These are phyloP conservation scores for Alternaria viburni DNA, from an alignment of 2,329 filamentous ascomycete genomes.

Conservation along the genomic window DNA sequence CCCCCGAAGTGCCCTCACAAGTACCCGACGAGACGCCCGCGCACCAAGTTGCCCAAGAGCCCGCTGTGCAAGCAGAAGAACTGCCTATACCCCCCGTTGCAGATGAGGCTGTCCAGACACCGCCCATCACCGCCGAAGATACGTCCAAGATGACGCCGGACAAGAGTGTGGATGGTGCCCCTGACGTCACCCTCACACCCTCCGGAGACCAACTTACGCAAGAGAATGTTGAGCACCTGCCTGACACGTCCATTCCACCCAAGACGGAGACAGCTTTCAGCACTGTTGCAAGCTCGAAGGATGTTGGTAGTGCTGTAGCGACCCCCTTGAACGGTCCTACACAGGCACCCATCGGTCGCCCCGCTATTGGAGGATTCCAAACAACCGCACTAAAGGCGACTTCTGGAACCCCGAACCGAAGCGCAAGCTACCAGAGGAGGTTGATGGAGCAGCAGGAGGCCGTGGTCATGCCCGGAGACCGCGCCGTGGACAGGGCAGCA, in stretches of 20 bases:
- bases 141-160: conserved; percentile 40
- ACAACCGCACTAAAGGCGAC: conserved; percentile 84
- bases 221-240: conserved; percentile 89
- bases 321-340: conserved; percentile 64
- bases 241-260: conserved; percentile 77
- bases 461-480: conserved; percentile 97
- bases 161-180: conserved; percentile 56
- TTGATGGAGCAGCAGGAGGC: conserved; percentile 95
- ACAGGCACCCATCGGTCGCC: conserved; percentile 66
- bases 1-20: conserved; percentile 47
- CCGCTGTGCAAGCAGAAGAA: conserved; percentile 51
- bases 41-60: conserved; percentile 48
- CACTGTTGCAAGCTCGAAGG: conserved; percentile 85
- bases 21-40: conserved; percentile 46
- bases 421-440: conserved; percentile 81
- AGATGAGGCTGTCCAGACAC: conserved; percentile 46
- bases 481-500: conserved; percentile 88
- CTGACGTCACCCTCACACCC: conserved; percentile 63
- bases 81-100: conserved; percentile 44
- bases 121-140: conserved; percentile 35
- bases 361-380: conserved; percentile 74
- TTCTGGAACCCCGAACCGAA: conserved; percentile 63
- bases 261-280: conserved; percentile 85
- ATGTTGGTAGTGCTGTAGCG: conserved; percentile 63
- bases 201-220: conserved; percentile 86